These are phyloP conservation scores for Populus simonii DNA, from an alignment of 345 rosid species.

Conservation along the genomic window DNA sequence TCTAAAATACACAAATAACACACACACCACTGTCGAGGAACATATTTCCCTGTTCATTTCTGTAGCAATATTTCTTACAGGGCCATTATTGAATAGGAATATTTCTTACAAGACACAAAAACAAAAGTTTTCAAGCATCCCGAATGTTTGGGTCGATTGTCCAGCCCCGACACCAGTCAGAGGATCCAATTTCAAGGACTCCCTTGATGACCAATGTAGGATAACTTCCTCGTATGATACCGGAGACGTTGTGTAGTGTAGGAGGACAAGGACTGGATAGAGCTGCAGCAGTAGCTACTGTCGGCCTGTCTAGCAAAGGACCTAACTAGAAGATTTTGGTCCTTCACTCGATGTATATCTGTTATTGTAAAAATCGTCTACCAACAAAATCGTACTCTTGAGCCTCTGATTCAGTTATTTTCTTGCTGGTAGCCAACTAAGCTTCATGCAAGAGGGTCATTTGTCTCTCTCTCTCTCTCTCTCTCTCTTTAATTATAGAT, in stretches of 20 bases:
- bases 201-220: background rate
- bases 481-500: no score
- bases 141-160: background rate
- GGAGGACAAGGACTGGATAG: no score
- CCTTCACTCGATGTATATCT: background rate
- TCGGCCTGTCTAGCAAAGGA: background rate
- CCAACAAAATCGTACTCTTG: no score
- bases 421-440: background rate
- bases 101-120: background rate
- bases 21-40: no score
- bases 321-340: background rate
- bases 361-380: background rate
- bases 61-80: no score
- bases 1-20: no score
- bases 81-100: background rate
- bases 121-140: background rate
- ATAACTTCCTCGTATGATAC: background rate
- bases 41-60: no score
- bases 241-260: no score
- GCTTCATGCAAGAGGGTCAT: background rate
- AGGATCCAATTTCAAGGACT: background rate
- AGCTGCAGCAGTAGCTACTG: no score
- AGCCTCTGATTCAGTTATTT: background rate
- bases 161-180: no score
- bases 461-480: background rate